A percentile compares a stretch with the other conserved stretches of the same genome.
phyloP scores from a whole-genome alignment of 208 protist species.

The Acanthamoeba lenticulata region DNA sequence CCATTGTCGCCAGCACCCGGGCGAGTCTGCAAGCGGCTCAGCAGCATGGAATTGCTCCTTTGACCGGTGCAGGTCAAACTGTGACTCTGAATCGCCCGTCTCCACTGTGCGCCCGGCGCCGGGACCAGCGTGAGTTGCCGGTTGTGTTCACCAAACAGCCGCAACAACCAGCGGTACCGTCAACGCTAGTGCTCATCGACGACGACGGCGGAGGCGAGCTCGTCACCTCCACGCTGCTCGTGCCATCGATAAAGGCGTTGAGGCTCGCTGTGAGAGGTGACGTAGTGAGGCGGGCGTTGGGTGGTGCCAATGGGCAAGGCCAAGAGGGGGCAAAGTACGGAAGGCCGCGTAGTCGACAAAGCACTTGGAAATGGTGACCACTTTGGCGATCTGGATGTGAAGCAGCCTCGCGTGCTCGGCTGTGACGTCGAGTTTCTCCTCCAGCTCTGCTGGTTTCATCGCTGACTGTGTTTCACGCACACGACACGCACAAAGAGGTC shows the following conservation, averaged over 20 bases:
- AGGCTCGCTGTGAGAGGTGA: neutral
- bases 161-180: too few relatives aligned
- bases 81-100: neutral
- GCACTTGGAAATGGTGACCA: conserved; percentile 30
- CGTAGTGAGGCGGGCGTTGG: neutral
- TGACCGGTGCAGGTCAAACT: neutral
- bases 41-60: neutral
- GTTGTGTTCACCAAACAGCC: neutral
- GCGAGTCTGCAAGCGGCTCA: neutral
- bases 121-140: too few relatives aligned
- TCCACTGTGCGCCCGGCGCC: neutral
- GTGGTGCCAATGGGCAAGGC: neutral
- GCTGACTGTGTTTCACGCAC: neutral
- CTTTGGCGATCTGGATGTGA: neutral
- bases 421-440: neutral
- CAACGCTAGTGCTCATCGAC: conserved; percentile 7
- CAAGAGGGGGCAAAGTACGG: neutral
- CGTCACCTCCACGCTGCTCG: conserved; percentile 6
- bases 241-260: neutral
- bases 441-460: neutral
- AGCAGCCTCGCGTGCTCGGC: conserved; percentile 11
- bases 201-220: conserved; percentile 7
- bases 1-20: neutral
- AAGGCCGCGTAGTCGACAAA: conserved; percentile 36
- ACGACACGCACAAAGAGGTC: too few relatives aligned